phyloP scores from a whole-genome alignment of 2,329 filamentous ascomycete species.

The Alternaria triticimaculans region DNA sequence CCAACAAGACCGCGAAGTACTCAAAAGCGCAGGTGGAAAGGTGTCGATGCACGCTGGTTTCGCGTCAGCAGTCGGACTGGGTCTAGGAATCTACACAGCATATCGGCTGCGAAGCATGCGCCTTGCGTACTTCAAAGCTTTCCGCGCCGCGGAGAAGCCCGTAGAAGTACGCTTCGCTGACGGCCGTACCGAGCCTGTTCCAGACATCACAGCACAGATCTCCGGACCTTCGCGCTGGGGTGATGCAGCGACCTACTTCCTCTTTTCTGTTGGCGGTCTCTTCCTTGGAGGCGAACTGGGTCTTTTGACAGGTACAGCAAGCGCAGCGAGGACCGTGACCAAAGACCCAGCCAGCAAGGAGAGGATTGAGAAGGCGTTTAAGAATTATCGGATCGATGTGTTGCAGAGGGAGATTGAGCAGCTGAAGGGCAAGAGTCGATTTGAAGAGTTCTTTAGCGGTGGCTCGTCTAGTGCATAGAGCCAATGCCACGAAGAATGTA shows the following conservation, averaged over 20 bases:
- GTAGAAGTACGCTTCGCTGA: slow-evolving; percentile 67
- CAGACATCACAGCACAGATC: slow-evolving; percentile 65
- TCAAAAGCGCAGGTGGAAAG: slow-evolving; percentile 62
- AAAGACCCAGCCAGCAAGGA: slow-evolving; percentile 60
- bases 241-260: slow-evolving; percentile 68
- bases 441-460: slow-evolving; percentile 38
- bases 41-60: slow-evolving; percentile 63
- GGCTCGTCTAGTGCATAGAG: not conserved
- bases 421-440: slow-evolving; percentile 56
- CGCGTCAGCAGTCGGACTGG: slow-evolving; percentile 66
- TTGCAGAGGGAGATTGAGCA: slow-evolving; percentile 64
- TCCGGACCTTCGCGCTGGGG: slow-evolving; percentile 62
- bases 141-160: slow-evolving; percentile 67
- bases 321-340: slow-evolving; percentile 61
- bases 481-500: not conserved
- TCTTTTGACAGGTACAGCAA: slow-evolving; percentile 62
- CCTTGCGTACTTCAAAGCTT: slow-evolving; percentile 65
- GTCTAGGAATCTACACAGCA: slow-evolving; percentile 62
- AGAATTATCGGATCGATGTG: slow-evolving; percentile 68
- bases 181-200: slow-evolving; percentile 65
- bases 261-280: slow-evolving; percentile 67
- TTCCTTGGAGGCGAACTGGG: slow-evolving; percentile 71
- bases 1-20: slow-evolving; percentile 64
- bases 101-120: slow-evolving; percentile 64
- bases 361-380: slow-evolving; percentile 69